Evolutionary conservation across 2,329 filamentous ascomycete genomes (phyloP).

Genomic region (Gremmenia infestans): DNA sequence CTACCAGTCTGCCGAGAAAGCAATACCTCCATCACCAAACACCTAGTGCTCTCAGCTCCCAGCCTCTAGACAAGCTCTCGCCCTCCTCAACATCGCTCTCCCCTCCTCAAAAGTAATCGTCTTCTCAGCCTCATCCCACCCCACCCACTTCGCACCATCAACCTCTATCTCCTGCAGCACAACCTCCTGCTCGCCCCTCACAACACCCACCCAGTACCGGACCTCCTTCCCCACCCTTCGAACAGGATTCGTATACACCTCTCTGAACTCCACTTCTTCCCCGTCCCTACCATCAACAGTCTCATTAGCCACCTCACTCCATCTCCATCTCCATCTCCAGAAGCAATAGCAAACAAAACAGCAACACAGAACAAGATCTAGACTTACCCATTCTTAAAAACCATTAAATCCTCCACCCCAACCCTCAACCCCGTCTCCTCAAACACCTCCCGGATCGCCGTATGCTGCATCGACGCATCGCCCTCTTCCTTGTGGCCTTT

Average conservation of each 20-base stretch:
- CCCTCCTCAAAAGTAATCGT: background rate
- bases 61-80: background rate
- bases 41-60: background rate
- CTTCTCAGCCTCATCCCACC: background rate
- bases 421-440: background rate
- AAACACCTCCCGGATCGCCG: background rate
- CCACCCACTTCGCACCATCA: background rate
- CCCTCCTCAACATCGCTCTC: conserved; percentile 1
- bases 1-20: no score
- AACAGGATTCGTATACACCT: background rate
- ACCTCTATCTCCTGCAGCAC: background rate
- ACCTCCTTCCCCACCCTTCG: background rate
- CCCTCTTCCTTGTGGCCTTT: background rate
- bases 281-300: background rate
- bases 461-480: background rate
- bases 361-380: background rate
- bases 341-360: background rate
- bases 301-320: no score
- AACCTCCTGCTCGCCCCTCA: background rate
- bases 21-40: no score
- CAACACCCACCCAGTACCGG: background rate
- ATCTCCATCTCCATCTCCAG: background rate
- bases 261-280: background rate
- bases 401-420: background rate
- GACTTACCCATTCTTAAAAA: background rate